Conservation (phyloP, 371 early-diverging fungal species). For the Mucor piriformis region DNA sequence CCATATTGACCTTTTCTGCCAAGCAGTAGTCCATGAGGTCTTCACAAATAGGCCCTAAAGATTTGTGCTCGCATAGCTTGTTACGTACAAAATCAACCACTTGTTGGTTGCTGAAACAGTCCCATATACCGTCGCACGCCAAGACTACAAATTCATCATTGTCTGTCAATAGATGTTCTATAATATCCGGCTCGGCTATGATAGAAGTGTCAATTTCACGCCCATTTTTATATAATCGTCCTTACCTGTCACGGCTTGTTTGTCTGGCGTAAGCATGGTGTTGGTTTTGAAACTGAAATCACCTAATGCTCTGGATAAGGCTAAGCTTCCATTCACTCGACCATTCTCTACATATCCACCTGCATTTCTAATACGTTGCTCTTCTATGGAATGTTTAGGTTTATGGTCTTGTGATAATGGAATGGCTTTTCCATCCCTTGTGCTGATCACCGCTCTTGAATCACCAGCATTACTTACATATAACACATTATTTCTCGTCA, state of each 20-base stretch:
- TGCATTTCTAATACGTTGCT: conserved; percentile 75
- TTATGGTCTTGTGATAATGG: conserved; percentile 91
- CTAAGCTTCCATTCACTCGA: conserved; percentile 95
- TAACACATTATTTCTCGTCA: conserved; percentile 64
- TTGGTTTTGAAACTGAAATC: conserved; percentile 94
- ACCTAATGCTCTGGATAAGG: conserved; percentile 92
- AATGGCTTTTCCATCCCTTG: conserved; percentile 64
- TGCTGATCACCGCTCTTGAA: conserved; percentile 84
- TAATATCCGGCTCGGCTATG: conserved; percentile 79
- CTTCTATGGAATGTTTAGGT: conserved; percentile 77
- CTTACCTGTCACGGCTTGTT: conserved; percentile 91
- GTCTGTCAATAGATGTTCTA: conserved; percentile 58
- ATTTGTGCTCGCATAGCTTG: conserved; percentile 52
- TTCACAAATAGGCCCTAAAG: conserved; percentile 73
- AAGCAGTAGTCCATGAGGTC: conserved; percentile 85
- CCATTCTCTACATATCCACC: conserved; percentile 95
- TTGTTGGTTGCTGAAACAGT: conserved; percentile 86
- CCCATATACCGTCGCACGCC: conserved; percentile 98
- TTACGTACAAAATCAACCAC: conserved; percentile 79
- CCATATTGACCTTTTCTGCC: conserved; percentile 74
- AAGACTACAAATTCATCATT: conserved; percentile 89
- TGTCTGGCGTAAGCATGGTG: conserved; percentile 68
- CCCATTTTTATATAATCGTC: conserved; percentile 6
- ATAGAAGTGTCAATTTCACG: not conserved
- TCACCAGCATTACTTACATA: conserved; percentile 87